phyloP scores from a whole-genome alignment of 2,329 filamentous ascomycete species.

The Cladosporium oxysporum region DNA sequence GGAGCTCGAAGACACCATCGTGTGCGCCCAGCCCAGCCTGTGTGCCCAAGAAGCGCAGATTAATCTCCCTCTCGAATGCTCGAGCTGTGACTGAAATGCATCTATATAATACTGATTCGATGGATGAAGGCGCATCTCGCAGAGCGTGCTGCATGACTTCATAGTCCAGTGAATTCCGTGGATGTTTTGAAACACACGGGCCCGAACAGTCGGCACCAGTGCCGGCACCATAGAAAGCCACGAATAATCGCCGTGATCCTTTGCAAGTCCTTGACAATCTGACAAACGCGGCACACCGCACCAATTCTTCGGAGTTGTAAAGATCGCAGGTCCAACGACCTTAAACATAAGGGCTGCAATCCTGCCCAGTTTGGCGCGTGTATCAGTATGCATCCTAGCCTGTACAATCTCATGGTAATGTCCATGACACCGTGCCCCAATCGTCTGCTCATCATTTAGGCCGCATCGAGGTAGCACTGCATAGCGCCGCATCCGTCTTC shows the following conservation, averaged over 20 bases:
- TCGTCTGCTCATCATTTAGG: slow-evolving; percentile 13
- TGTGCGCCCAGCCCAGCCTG: not conserved
- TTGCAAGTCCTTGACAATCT: not conserved
- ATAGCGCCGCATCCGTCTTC: slow-evolving; percentile 5
- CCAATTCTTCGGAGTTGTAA: not conserved
- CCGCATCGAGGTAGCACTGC: slow-evolving; percentile 10
- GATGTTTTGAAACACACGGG: not conserved
- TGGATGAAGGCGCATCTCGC: not conserved
- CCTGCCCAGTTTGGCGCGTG: not conserved
- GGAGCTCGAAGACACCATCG: not conserved
- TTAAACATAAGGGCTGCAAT: not conserved
- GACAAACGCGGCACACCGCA: not conserved
- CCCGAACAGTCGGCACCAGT: not conserved
- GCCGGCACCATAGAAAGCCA: slow-evolving; percentile 9
- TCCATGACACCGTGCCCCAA: not conserved
- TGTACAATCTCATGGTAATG: not conserved
- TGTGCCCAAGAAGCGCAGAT: not conserved
- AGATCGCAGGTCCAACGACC: not conserved
- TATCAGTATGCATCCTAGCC: slow-evolving; percentile 4
- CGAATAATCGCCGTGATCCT: slow-evolving; percentile 16
- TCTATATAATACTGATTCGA: not conserved
- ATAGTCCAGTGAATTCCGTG: not conserved
- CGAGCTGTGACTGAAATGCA: not conserved
- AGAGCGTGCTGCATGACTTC: not conserved
- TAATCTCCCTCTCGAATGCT: not conserved